phyloP scores from a whole-genome alignment of 176 grass and related monocot genomes.

The Oryza coarctata region DNA sequence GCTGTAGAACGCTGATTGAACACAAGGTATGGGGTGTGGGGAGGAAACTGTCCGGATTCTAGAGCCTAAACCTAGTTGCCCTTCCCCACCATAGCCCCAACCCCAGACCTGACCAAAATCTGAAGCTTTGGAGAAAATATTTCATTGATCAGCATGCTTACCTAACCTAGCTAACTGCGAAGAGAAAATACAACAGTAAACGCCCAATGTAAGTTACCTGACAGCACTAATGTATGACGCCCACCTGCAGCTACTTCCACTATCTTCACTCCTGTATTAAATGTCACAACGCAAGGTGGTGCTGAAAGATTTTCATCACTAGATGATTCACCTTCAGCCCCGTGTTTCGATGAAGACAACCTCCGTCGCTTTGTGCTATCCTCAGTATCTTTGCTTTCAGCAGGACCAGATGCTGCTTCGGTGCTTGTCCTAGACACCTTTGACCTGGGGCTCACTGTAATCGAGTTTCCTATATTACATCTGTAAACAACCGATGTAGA shows the following conservation, averaged over 20 bases:
- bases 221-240: slow-evolving; percentile 91
- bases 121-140: slow-evolving; percentile 58
- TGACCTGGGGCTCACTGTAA: slow-evolving; percentile 88
- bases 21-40: slow-evolving; percentile 83
- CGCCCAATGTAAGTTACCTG: slow-evolving; percentile 61
- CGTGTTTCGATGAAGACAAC: slow-evolving; percentile 76
- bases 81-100: slow-evolving; percentile 99
- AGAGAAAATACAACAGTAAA: too few relatives aligned
- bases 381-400: slow-evolving; percentile 69
- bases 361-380: slow-evolving; percentile 81
- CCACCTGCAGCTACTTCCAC: slow-evolving; percentile 84
- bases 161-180: too few relatives aligned
- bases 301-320: slow-evolving; percentile 85
- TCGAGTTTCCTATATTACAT: slow-evolving; percentile 52
- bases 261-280: slow-evolving; percentile 80
- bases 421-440: slow-evolving; percentile 64
- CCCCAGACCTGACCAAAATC: slow-evolving; percentile 96
- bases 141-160: slow-evolving; percentile 33
- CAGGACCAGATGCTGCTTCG: slow-evolving; percentile 51
- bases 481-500: slow-evolving; percentile 41
- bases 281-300: slow-evolving; percentile 80
- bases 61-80: slow-evolving; percentile 92
- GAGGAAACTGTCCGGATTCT: slow-evolving; percentile 80
- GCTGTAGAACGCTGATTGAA: slow-evolving; percentile 61
- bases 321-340: slow-evolving; percentile 74